Base-by-base conservation (phyloP, 768 basidiomycete genomes). In the Auricularia sp. region DNA sequence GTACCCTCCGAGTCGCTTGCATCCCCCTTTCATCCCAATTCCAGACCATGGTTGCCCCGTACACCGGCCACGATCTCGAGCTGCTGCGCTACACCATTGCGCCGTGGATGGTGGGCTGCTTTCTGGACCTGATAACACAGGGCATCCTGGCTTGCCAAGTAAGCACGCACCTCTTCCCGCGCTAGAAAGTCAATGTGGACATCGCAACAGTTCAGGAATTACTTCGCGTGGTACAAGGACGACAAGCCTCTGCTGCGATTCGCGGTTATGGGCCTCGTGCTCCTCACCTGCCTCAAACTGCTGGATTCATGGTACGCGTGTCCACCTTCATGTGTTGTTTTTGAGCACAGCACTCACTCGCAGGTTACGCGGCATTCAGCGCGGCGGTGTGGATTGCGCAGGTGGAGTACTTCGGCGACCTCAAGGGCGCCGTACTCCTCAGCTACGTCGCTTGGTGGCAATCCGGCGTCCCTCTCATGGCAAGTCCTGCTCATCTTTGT, bases 381-480 rank as follows among this genome's bases (percentile, higher is more conserved):
- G 56, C 56, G 8, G 56, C 34, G 24, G 56, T 59, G 13, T 59
- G 56, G 56, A 35, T 59, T 35, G 14, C 56, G 56, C 34, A n/a
- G 16, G 56, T 59, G 6, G 56, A 59, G 56, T 29, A 59, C 56
- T 59, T 59, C 34, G 56, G 56, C 34, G 56, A 59, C 56, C 24
- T 59, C 10, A 8, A 59, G 11, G 56, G 56, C 56, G 56, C 56
- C 4, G 10, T 29, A 11, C 14, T 29, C 4, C 56, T 59, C 56
- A 13, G 16, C 11, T 59, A 33, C 24, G 29, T 34, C 56, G 56
- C 56, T 4, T 59, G 56, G 56, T 59, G 34, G 24, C 56, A 59
- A 35, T 29, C 34, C 56, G 56, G 56, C 56, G 56, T 59, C 29
- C 56, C 56, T 21, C 56, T 59, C 56, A 59, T 59, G 56, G 56